Evolutionary conservation across 192 early-diverging fungal species (phyloP).

Genomic region (Phlyctochytrium bullatum): DNA sequence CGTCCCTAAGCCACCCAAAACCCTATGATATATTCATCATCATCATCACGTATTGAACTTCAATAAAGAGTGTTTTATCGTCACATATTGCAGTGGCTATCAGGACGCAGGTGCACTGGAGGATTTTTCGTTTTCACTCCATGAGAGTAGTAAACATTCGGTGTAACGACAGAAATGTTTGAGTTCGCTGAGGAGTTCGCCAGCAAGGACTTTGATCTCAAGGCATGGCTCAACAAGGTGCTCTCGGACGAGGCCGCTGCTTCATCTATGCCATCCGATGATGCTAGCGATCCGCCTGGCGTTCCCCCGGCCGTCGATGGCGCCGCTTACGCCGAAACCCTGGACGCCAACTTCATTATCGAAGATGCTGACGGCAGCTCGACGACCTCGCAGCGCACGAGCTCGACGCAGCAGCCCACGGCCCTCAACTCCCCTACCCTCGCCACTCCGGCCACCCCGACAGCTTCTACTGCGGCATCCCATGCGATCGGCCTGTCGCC

Average conservation of each 20-base stretch:
- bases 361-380: too few species aligned
- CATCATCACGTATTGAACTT: too few species aligned
- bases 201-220: slow-evolving; percentile 56
- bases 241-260: slow-evolving; percentile 14
- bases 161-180: too few species aligned
- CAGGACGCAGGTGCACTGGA: too few species aligned
- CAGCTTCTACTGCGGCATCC: slow-evolving; percentile 12
- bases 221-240: slow-evolving; percentile 64
- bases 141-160: too few species aligned
- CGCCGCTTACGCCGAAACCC: not conserved
- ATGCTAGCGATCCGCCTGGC: slow-evolving; percentile 8
- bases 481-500: slow-evolving; percentile 20
- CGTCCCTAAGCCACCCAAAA: too few species aligned
- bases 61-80: too few species aligned
- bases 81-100: too few species aligned
- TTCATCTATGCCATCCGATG: slow-evolving; percentile 5
- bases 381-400: too few species aligned
- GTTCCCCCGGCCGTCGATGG: not conserved
- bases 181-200: slow-evolving; percentile 17
- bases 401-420: slow-evolving; percentile 12
- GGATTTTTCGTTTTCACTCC: too few species aligned
- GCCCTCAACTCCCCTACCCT: slow-evolving; percentile 12
- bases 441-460: not conserved
- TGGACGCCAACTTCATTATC: not conserved
- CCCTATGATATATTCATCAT: too few species aligned